These are phyloP conservation scores for Euphorbia peplus DNA, from an alignment of 345 rosid species.

Conservation along the genomic window DNA sequence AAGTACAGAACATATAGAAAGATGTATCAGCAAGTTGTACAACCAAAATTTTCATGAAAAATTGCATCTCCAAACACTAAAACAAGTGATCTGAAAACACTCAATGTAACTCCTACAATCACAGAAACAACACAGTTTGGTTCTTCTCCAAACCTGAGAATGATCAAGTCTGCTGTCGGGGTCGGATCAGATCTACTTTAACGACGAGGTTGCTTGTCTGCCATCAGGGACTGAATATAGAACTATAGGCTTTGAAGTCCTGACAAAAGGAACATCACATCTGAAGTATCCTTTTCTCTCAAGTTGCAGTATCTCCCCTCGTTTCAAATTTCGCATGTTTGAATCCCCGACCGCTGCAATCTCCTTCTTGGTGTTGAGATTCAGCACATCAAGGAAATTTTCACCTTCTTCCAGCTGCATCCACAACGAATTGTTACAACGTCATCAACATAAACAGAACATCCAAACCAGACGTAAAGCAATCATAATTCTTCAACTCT, in stretches of 20 bases:
- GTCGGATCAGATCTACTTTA: slow-evolving; percentile 21
- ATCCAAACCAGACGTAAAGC: too few species aligned
- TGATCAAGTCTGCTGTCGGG: not conserved
- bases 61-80: not conserved
- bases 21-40: not conserved
- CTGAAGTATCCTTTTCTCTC: slow-evolving; percentile 95
- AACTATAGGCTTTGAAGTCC: slow-evolving; percentile 67
- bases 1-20: too few species aligned
- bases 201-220: slow-evolving; percentile 36
- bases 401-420: slow-evolving; percentile 88
- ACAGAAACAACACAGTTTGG: not conserved
- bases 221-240: slow-evolving; percentile 88
- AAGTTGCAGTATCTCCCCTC: slow-evolving; percentile 71
- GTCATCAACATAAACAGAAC: not conserved
- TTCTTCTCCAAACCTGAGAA: not conserved
- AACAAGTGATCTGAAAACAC: not conserved
- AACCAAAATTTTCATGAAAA: not conserved
- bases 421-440: slow-evolving; percentile 14
- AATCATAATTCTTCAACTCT: too few species aligned
- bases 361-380: slow-evolving; percentile 67
- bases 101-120: not conserved
- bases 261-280: slow-evolving; percentile 73
- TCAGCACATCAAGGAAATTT: slow-evolving; percentile 56
- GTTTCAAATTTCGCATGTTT: slow-evolving; percentile 71
- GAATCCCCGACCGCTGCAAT: slow-evolving; percentile 77